phyloP scores from a whole-genome alignment of 2,329 filamentous ascomycete species.

The Penicillium psychrosexuale region DNA sequence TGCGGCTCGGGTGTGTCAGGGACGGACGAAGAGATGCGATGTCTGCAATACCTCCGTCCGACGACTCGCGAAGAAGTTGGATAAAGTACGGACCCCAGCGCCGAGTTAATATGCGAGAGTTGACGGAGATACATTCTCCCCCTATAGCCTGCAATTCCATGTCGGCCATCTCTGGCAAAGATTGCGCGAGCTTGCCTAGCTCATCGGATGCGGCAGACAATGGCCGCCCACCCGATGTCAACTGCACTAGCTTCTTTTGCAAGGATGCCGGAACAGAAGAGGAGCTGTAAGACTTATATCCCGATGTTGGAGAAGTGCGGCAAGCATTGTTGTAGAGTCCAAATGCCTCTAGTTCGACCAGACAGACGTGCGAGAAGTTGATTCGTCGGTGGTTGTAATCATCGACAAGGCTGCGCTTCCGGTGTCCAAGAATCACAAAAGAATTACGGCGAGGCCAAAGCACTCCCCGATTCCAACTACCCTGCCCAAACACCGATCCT shows the following conservation, averaged over 20 bases:
- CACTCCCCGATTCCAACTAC: slow-evolving; percentile 95
- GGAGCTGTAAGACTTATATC: slow-evolving; percentile 79
- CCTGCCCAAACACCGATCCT: slow-evolving; percentile 89
- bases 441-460: slow-evolving; percentile 91
- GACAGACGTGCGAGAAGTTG: slow-evolving; percentile 94
- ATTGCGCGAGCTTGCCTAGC: slow-evolving; percentile 75
- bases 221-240: slow-evolving; percentile 70
- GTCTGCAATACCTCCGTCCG: slow-evolving; percentile 67
- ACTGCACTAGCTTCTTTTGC: slow-evolving; percentile 48
- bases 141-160: slow-evolving; percentile 95
- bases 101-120: slow-evolving; percentile 80
- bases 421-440: slow-evolving; percentile 91
- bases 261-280: slow-evolving; percentile 58
- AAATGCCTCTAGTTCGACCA: slow-evolving; percentile 96
- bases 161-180: slow-evolving; percentile 80
- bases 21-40: slow-evolving; percentile 70
- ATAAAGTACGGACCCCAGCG: slow-evolving; percentile 97
- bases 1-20: slow-evolving; percentile 59
- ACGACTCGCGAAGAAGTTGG: slow-evolving; percentile 78
- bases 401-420: slow-evolving; percentile 89
- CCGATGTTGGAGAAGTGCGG: slow-evolving; percentile 71
- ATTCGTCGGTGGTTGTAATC: slow-evolving; percentile 98
- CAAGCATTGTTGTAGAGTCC: slow-evolving; percentile 95
- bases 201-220: slow-evolving; percentile 78
- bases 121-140: slow-evolving; percentile 88